Evolutionary conservation across 2,329 filamentous ascomycete species (phyloP).

Genomic region (Sporothrix phasma): DNA sequence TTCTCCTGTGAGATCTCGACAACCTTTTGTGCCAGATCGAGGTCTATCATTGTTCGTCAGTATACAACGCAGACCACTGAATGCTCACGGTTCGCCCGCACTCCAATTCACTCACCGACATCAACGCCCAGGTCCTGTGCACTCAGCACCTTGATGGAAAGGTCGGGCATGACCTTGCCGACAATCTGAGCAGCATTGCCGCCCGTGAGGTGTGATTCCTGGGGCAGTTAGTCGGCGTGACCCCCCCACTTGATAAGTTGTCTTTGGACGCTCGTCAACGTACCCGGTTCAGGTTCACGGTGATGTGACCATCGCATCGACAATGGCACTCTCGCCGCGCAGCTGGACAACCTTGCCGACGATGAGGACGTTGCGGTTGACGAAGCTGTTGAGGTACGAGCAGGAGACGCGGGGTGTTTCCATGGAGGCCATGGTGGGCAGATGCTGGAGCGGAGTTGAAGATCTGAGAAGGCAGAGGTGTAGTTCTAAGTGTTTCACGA

Average conservation of each 20-base stretch:
- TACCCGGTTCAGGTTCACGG: slow-evolving; percentile 64
- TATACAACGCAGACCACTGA: not conserved
- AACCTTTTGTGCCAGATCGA: slow-evolving; percentile 17
- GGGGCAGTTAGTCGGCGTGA: not conserved
- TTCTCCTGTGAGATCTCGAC: slow-evolving; percentile 18
- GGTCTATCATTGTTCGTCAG: slow-evolving; percentile 12
- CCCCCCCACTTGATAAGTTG: not conserved
- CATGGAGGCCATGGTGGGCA: slow-evolving; percentile 38
- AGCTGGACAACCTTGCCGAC: slow-evolving; percentile 78
- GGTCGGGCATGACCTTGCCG: slow-evolving; percentile 67
- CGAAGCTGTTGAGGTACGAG: slow-evolving; percentile 66
- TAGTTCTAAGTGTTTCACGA: too few species aligned
- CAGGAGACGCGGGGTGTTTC: slow-evolving; percentile 78
- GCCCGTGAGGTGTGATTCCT: slow-evolving; percentile 62
- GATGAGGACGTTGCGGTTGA: slow-evolving; percentile 66
- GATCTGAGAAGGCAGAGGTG: too few species aligned
- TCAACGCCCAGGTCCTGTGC: slow-evolving; percentile 58
- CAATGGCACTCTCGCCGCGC: slow-evolving; percentile 66
- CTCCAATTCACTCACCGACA: slow-evolving; percentile 49
- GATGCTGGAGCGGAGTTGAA: too few species aligned
- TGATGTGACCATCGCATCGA: slow-evolving; percentile 76
- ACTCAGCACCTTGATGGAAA: slow-evolving; percentile 60
- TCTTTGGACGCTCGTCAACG: not conserved
- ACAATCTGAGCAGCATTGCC: slow-evolving; percentile 67
- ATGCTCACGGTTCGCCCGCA: too few species aligned